Evolutionary conservation across 129 eudicot species (phyloP).

Genomic region (Ambrosia trifida): DNA sequence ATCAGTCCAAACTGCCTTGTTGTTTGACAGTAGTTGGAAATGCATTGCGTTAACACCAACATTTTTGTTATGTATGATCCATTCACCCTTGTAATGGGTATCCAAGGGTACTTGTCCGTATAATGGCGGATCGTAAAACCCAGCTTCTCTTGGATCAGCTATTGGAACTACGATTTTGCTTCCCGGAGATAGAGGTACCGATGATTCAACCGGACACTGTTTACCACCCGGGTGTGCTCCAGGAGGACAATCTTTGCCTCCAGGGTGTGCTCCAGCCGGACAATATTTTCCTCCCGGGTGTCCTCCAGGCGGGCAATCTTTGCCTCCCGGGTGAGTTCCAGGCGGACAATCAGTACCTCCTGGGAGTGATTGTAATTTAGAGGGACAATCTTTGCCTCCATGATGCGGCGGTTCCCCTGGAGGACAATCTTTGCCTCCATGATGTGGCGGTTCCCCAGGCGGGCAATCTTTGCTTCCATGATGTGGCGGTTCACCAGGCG

Average conservation of each 20-base stretch:
- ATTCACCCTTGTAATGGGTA: conserved; percentile 31
- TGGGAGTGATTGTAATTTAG: no score
- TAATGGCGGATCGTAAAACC: neutral
- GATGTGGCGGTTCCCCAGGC: neutral
- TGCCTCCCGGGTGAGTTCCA: no score
- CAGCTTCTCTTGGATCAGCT: neutral
- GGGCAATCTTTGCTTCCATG: no score
- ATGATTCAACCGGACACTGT: no score
- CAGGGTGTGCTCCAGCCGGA: neutral
- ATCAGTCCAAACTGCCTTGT: conserved; percentile 60
- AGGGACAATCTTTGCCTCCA: neutral
- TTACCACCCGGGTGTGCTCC: neutral
- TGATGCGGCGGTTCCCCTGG: neutral
- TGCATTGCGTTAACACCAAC: conserved; percentile 78
- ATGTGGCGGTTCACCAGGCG: no score
- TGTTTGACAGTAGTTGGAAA: conserved; percentile 58
- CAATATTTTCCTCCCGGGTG: neutral
- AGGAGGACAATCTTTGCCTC: neutral
- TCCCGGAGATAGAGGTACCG: neutral
- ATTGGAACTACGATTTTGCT: neutral
- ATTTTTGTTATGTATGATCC: conserved; percentile 39
- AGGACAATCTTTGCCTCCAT: neutral
- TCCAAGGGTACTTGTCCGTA: conserved; percentile 21
- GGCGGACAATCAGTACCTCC: neutral
- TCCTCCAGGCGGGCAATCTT: no score